phyloP scores from a whole-genome alignment of 1,139 yeast species.

The Petasospora fabianii region DNA sequence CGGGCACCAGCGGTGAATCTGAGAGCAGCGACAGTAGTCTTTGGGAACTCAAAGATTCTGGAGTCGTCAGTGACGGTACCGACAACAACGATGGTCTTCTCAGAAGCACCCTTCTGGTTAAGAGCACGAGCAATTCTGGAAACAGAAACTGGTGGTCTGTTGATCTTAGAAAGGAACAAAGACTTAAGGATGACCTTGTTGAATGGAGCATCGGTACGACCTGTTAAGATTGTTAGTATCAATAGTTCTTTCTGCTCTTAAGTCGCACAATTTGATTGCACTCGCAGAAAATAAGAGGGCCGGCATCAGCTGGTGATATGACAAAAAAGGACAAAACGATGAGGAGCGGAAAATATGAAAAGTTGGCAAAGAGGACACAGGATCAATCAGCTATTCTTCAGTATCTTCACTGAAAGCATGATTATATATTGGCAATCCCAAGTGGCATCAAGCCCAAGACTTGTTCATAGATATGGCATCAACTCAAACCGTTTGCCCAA shows the following conservation, averaged over 20 bases:
- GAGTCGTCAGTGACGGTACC: slow-evolving; percentile 99
- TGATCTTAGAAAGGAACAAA: slow-evolving; percentile 94
- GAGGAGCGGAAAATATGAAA: slow-evolving; percentile 8
- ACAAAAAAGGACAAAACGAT: neutral
- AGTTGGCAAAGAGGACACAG: neutral
- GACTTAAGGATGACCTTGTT: slow-evolving; percentile 94
- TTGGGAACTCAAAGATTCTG: slow-evolving; percentile 93
- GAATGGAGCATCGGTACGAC: slow-evolving; percentile 98
- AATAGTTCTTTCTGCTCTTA: slow-evolving; percentile 47
- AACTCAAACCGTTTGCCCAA: slow-evolving; percentile 3
- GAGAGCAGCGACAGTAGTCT: slow-evolving; percentile 97
- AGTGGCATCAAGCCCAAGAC: slow-evolving; percentile 1
- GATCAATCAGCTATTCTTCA: slow-evolving; percentile 15
- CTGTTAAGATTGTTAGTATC: slow-evolving; percentile 50
- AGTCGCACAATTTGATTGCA: slow-evolving; percentile 50
- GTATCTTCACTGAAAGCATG: slow-evolving; percentile 27
- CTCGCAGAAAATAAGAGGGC: slow-evolving; percentile 76
- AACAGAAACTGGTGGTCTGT: slow-evolving; percentile 99
- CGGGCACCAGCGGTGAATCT: slow-evolving; percentile 99
- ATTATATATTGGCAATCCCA: neutral
- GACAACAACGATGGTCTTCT: slow-evolving; percentile 94
- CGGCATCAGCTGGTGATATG: neutral
- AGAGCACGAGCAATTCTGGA: slow-evolving; percentile 87
- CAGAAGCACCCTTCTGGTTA: slow-evolving; percentile 78
- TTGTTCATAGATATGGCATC: slow-evolving; percentile 6